These are phyloP conservation scores for Poronia punctata DNA, from an alignment of 495 filamentous ascomycete species.

Conservation along the genomic window DNA sequence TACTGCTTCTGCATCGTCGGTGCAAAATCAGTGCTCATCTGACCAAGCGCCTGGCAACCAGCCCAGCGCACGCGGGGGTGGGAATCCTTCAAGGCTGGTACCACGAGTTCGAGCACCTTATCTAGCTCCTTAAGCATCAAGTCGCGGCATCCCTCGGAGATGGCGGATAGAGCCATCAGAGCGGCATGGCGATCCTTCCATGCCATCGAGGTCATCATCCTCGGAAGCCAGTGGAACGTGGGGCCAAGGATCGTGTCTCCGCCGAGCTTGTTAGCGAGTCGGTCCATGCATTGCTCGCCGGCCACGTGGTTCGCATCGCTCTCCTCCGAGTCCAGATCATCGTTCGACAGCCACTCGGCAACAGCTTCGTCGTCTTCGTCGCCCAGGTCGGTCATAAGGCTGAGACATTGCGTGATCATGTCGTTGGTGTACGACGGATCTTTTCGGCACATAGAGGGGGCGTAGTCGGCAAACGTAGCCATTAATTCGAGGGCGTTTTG, in stretches of 20 bases:
- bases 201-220: slow-evolving; percentile 91
- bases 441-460: slow-evolving; percentile 88
- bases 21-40: slow-evolving; percentile 99
- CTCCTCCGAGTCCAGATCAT: slow-evolving; percentile 94
- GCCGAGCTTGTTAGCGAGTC: slow-evolving; percentile 94
- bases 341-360: slow-evolving; percentile 82
- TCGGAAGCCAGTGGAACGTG: slow-evolving; percentile 94
- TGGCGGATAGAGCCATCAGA: slow-evolving; percentile 98
- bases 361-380: slow-evolving; percentile 95
- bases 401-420: slow-evolving; percentile 98
- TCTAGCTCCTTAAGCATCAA: slow-evolving; percentile 92
- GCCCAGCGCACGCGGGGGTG: slow-evolving; percentile 97
- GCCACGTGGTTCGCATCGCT: slow-evolving; percentile 97
- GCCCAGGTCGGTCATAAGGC: slow-evolving; percentile 98
- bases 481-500: slow-evolving; percentile 96
- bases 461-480: slow-evolving; percentile 96
- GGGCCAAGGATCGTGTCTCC: slow-evolving; percentile 78
- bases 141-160: slow-evolving; percentile 94
- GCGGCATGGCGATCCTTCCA: slow-evolving; percentile 97
- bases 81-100: slow-evolving; percentile 83
- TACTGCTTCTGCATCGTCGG: slow-evolving; percentile 98
- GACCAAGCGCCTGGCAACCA: slow-evolving; percentile 96
- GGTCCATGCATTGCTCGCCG: slow-evolving; percentile 98
- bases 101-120: slow-evolving; percentile 87
- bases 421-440: slow-evolving; percentile 81